Base-by-base conservation (phyloP, 163 green algal genomes). In the Scenedesmus sp. region DNA sequence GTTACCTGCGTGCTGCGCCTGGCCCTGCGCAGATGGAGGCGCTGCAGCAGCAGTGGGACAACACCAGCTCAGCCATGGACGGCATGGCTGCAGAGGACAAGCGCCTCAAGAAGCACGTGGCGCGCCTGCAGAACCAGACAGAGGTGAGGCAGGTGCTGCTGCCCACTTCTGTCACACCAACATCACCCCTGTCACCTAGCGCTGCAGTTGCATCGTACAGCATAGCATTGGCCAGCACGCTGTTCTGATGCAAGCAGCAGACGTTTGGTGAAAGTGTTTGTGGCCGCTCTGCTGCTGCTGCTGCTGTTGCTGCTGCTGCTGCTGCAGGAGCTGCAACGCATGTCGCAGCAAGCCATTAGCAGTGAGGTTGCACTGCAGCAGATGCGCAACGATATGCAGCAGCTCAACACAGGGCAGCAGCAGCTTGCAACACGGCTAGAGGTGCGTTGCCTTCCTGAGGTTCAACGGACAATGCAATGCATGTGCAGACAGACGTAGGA, bases 21-120 rank as follows among this genome's bases (percentile, higher is more conserved):
- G 54, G 15, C 59, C 9, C 34, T 73, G 57, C 52, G 74, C 88
- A 91, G 88, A 87, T 91, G 88, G 82, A 92, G 26, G 81, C 64
- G 15, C 82, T 92, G 55, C 89, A 89, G 56, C 82, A 77, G 82
- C 89, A 89, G 54, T 89, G 82, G 82, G 89, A 92, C 52, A 82
- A 60, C 64, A 77, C 82, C 2, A 52, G 23, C 15, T 56, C 62
- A 8, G 83, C 23, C 4, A 60, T 88, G 66, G 66, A 90, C 46
- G 74, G 10, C 52, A 7, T 87, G 67, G n/a, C 73, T 18, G 20
- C 52, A 60, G 89, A 92, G 8, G 82, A 73, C 52, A 82, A 82
- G 52, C 88, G 82, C 16, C 83, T 92, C 23, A 92, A 89, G 64
- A 87, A 81, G 59, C 89, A 89, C 64, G 46, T 92, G 52, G 54